Percentiles rank a stretch among this genome's conserved stretches.
Conservation (phyloP, 345 rosid species). For the Ceriops zippeliana region DNA sequence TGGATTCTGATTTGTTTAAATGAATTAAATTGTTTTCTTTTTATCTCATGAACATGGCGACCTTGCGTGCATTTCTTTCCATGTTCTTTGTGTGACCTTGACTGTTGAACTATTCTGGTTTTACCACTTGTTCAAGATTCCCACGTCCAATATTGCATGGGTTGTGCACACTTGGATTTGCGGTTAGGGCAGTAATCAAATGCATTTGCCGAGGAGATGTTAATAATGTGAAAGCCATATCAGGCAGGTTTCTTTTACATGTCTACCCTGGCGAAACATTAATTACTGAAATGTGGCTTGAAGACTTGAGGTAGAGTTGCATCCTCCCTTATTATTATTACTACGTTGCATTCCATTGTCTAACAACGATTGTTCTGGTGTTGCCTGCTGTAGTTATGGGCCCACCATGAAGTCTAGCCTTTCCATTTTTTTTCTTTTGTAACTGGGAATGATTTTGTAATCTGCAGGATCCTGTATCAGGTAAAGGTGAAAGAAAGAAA, state of each 20-base stretch:
- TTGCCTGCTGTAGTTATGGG: not conserved
- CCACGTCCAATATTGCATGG: constrained; percentile 86
- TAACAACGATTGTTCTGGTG: not conserved
- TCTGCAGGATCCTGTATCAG: constrained; percentile 65
- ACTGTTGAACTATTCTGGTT: not conserved
- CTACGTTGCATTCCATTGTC: not conserved
- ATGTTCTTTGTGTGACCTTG: not conserved
- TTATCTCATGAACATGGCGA: not conserved
- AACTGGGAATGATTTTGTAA: constrained; percentile 17
- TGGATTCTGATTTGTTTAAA: constrained; percentile 1
- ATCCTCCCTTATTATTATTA: not conserved
- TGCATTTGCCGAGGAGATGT: constrained; percentile 70
- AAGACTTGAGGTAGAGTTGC: constrained; percentile 55
- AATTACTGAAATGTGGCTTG: constrained; percentile 81
- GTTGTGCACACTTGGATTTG: constrained; percentile 76
- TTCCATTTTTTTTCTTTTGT: not conserved
- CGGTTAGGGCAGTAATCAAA: constrained; percentile 76
- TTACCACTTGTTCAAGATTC: constrained; percentile 41
- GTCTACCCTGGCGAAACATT: constrained; percentile 85
- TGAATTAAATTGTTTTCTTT: not conserved
- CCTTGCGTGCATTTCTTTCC: not conserved
- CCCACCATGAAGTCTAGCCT: not conserved
- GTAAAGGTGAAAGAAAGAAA: constrained; percentile 63
- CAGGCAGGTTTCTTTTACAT: constrained; percentile 68
- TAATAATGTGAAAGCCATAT: constrained; percentile 50